Percentiles rank a stretch among this genome's conserved stretches.
Evolutionary conservation across 768 basidiomycete genomes (phyloP).

Genomic region (Rickenella mellea): DNA sequence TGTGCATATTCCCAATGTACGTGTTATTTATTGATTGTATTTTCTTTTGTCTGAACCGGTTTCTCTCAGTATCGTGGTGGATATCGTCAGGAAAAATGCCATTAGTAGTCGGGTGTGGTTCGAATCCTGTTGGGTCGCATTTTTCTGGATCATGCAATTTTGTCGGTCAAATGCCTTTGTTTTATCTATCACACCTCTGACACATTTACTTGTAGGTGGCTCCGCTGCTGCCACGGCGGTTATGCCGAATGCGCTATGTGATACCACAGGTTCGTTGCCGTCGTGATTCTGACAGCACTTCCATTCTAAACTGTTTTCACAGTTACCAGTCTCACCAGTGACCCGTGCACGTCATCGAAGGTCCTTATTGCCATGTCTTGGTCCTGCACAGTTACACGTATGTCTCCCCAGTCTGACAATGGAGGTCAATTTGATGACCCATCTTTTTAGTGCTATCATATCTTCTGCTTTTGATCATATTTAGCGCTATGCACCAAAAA

Average conservation of each 20-base stretch:
- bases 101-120: slow-evolving; percentile 62
- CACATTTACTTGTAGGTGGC: slow-evolving; percentile 30
- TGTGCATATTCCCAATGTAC: slow-evolving; percentile 52
- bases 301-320: background rate
- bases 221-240: slow-evolving; percentile 39
- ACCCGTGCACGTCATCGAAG: slow-evolving; percentile 40
- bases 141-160: slow-evolving; percentile 51
- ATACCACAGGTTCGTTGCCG: slow-evolving; percentile 14
- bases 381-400: slow-evolving; percentile 34
- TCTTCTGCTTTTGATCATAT: slow-evolving; percentile 36
- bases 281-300: background rate
- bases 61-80: slow-evolving; percentile 42
- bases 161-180: slow-evolving; percentile 29
- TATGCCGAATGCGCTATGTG: slow-evolving; percentile 27
- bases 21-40: slow-evolving; percentile 14
- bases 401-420: slow-evolving; percentile 13
- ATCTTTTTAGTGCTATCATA: slow-evolving; percentile 45
- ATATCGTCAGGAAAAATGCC: slow-evolving; percentile 40
- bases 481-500: slow-evolving; percentile 32
- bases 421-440: slow-evolving; percentile 4
- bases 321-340: slow-evolving; percentile 1
- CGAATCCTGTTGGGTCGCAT: slow-evolving; percentile 50
- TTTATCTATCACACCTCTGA: slow-evolving; percentile 1
- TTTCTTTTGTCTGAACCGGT: slow-evolving; percentile 1
- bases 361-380: slow-evolving; percentile 55